phyloP scores from a whole-genome alignment of 2,329 filamentous ascomycete genomes.

The Teratosphaeria gauchensis region DNA sequence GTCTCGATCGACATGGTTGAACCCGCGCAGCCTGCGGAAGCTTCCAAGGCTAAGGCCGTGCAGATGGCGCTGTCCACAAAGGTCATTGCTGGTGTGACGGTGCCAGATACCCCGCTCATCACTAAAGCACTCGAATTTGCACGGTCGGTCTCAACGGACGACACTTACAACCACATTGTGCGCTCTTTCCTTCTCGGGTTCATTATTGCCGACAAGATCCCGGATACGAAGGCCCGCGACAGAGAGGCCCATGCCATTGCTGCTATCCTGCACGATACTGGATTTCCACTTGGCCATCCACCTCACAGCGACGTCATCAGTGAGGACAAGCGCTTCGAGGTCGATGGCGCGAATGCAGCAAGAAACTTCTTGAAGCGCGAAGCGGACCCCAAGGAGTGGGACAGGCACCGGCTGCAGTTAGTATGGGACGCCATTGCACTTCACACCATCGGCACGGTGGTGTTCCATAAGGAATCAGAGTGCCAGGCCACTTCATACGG shows the following conservation, averaged over 20 bases:
- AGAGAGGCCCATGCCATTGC: conserved; percentile 15
- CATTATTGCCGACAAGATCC: conserved; percentile 26
- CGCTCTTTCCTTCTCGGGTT: conserved; percentile 30
- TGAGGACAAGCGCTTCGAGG: conserved; percentile 41
- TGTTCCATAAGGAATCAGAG: conserved; percentile 34
- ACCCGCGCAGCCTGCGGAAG: background rate
- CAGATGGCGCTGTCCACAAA: conserved; percentile 3
- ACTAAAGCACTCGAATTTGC: conserved; percentile 27
- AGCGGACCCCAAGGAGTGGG: conserved; percentile 25
- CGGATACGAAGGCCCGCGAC: conserved; percentile 14
- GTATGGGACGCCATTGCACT: conserved; percentile 43
- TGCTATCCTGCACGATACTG: conserved; percentile 28
- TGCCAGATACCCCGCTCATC: conserved; percentile 30
- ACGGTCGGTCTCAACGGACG: conserved; percentile 19
- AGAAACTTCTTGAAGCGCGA: conserved; percentile 29
- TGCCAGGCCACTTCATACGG: conserved; percentile 25
- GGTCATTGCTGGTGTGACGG: conserved; percentile 22
- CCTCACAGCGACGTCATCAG: conserved; percentile 33
- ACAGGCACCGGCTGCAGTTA: conserved; percentile 34
- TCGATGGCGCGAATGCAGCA: conserved; percentile 40
- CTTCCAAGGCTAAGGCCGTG: background rate
- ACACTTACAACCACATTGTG: conserved; percentile 31
- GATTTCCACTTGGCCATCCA: conserved; percentile 31
- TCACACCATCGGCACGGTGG: conserved; percentile 32
- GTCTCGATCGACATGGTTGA: background rate